phyloP scores from a whole-genome alignment of 768 basidiomycete species.

The Suillus sp. region DNA sequence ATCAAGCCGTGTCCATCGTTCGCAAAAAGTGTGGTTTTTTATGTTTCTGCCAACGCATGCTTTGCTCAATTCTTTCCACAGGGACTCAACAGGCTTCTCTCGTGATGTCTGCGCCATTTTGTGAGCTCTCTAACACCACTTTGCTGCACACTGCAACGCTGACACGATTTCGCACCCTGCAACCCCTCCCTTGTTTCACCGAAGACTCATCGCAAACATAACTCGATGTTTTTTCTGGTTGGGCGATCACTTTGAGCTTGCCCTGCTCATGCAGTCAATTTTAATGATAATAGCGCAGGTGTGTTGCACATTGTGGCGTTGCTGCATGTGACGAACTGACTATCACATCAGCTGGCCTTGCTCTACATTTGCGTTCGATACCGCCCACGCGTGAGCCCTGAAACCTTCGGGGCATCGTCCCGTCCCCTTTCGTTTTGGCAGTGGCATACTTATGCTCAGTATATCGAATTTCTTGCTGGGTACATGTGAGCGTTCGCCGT shows the following conservation, averaged over 20 bases:
- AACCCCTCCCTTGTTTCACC: conserved; percentile 14
- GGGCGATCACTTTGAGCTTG: conserved; percentile 74
- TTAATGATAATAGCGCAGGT: conserved; percentile 88
- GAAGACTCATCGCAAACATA: conserved; percentile 79
- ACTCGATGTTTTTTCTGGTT: conserved; percentile 92
- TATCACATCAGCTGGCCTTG: conserved; percentile 58
- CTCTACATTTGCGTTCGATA: conserved; percentile 82
- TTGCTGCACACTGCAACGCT: conserved; percentile 15
- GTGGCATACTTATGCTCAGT: conserved; percentile 75
- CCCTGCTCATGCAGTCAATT: conserved; percentile 78
- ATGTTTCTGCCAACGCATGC: conserved; percentile 7
- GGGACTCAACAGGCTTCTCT: conserved; percentile 85
- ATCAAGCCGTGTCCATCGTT: conserved; percentile 81
- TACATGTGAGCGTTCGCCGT: conserved; percentile 54
- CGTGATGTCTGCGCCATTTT: conserved; percentile 85
- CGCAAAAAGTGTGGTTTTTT: conserved; percentile 58
- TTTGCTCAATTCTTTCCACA: conserved; percentile 30
- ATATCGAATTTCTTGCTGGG: conserved; percentile 81
- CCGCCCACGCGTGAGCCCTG: conserved; percentile 60
- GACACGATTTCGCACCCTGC: conserved; percentile 11
- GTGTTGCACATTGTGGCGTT: conserved; percentile 20
- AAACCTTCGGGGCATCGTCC: conserved; percentile 56
- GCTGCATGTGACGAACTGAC: conserved; percentile 19
- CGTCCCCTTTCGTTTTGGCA: conserved; percentile 85
- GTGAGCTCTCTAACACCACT: conserved; percentile 38